Conservation (phyloP, 371 early-diverging fungal genomes). For the Mycotypha africana region DNA sequence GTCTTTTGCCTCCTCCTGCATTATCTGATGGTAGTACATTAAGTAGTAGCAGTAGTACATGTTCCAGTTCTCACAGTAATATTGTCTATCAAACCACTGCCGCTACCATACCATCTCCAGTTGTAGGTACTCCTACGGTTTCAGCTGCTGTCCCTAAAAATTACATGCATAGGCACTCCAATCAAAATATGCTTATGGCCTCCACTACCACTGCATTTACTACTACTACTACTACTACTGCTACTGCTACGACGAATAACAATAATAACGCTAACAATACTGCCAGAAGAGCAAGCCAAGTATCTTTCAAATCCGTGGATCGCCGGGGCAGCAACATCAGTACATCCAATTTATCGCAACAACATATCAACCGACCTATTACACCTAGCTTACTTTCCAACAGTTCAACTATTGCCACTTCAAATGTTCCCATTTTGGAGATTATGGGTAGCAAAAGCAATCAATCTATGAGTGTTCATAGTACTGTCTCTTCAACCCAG, state of each 20-base stretch:
- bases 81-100: background rate
- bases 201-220: conserved; percentile 1
- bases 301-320: too few relatives aligned
- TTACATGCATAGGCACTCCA: background rate
- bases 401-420: conserved; percentile 31
- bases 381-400: conserved; percentile 36
- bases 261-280: too few relatives aligned
- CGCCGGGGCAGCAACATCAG: background rate
- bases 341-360: too few relatives aligned
- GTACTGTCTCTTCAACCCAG: conserved; percentile 10
- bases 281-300: background rate
- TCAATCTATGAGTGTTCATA: too few relatives aligned
- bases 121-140: background rate
- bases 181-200: conserved; percentile 2
- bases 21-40: conserved; percentile 40
- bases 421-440: too few relatives aligned
- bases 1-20: conserved; percentile 19
- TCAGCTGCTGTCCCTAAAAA: conserved; percentile 10
- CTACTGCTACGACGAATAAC: too few relatives aligned
- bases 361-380: conserved; percentile 13
- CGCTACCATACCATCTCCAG: too few relatives aligned
- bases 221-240: background rate
- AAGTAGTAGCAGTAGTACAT: conserved; percentile 31
- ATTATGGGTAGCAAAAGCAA: too few relatives aligned
- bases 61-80: conserved; percentile 11